Base-by-base conservation (phyloP, 768 basidiomycete genomes). In the Termitomyces sp. region DNA sequence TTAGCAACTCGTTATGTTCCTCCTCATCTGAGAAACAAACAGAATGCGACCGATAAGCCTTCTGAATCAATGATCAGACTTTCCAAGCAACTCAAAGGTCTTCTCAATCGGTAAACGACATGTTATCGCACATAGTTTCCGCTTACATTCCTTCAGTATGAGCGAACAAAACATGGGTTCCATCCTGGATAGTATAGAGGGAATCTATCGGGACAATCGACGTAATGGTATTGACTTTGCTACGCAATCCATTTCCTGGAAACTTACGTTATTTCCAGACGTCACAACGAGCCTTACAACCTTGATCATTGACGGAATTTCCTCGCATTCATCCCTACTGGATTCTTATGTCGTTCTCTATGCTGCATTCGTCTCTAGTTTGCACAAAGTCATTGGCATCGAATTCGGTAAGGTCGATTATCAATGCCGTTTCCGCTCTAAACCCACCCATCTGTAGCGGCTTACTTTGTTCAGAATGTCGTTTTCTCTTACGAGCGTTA, bases 321-420 rank as follows among this genome's bases (percentile, higher is more conserved):
- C 92, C 3, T 83, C 87, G 17, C 91, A 91, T 71, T 85, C 91
- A 0, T 87, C 88, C 32, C 79, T 92, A 4, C 80, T 97, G 46
- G 94, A 96, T 71, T 92, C 92, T 6, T 96, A 92, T 67, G 92
- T 97, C 47, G 87, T 92, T 11, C 80, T 97, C 1, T 86, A 96
- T 68, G 94, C 93, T 0, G 89, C 92, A 0, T 86, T 98, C 54
- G 83, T 96, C 36, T 86, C 91, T 2, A 84, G 86, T 59, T 73
- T 98, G 49, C 85, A 96, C 73, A 89, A 88, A 71, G 78, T 92
- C 34, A 76, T 93, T 14, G 94, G 95, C 5, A 76, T 93, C 50
- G 95, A 96, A 67, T 95, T 96, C 66, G 95, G 94, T 95, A 71
- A 29, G 86, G 67, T 20, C n/a, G 38, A 31, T 0, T 57, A 51